phyloP scores from a whole-genome alignment of 2,329 filamentous ascomycete species.

The Neopestalotiopsis sp. region DNA sequence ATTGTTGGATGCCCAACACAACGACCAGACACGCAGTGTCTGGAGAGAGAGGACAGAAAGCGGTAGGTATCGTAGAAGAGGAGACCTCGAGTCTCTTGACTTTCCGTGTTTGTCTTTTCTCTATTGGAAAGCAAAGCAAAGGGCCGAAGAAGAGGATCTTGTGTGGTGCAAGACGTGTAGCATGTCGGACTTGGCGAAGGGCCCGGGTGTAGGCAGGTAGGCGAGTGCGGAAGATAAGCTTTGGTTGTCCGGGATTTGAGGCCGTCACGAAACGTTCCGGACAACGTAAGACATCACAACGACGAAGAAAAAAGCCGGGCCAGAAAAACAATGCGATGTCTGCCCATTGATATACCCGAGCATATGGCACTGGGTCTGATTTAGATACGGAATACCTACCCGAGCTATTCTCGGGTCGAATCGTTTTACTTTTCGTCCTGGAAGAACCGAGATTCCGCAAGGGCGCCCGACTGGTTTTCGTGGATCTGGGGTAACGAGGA shows the following conservation, averaged over 20 bases:
- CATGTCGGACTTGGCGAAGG: constrained; percentile 3
- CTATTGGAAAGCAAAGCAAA: background rate
- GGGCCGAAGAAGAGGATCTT: background rate
- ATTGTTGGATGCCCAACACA: background rate
- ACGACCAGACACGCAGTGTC: background rate
- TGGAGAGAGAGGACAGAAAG: background rate
- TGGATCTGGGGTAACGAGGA: constrained; percentile 18
- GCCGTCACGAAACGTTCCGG: background rate
- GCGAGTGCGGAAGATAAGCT: constrained; percentile 6
- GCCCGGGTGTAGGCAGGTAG: constrained; percentile 2
- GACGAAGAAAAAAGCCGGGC: background rate
- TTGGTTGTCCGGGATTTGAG: background rate
- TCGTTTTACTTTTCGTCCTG: constrained; percentile 11
- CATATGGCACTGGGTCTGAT: constrained; percentile 3
- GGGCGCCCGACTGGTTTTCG: constrained; percentile 17
- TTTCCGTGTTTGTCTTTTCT: background rate
- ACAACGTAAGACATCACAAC: background rate
- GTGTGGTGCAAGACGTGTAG: constrained; percentile 1
- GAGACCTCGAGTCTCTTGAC: background rate
- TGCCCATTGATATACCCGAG: constrained; percentile 13
- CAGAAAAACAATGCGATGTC: background rate
- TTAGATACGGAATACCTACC: background rate
- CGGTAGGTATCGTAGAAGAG: background rate
- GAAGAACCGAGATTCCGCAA: constrained; percentile 17
- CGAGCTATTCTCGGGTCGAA: constrained; percentile 18